Evolutionary conservation across 345 rosid species (phyloP).

Genomic region (Hibiscus syriacus): DNA sequence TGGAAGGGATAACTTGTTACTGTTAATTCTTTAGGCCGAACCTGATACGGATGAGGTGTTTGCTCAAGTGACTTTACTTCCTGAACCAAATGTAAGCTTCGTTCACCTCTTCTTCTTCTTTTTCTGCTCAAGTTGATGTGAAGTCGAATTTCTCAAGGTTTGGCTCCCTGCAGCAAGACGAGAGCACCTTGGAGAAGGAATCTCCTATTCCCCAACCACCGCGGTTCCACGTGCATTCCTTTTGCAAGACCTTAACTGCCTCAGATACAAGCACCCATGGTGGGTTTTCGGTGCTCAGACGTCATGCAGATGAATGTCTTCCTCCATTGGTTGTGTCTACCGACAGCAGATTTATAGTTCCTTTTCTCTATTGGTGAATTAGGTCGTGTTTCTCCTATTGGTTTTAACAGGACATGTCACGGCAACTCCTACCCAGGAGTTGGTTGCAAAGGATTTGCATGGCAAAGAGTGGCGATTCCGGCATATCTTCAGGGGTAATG

Average conservation of each 20-base stretch:
- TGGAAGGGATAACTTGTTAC: neutral
- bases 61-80: conserved; percentile 75
- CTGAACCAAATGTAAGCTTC: conserved; percentile 40
- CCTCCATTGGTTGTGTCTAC: conserved; percentile 60
- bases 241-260: conserved; percentile 81
- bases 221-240: conserved; percentile 62
- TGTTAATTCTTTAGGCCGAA: conserved; percentile 50
- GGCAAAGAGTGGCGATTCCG: conserved; percentile 75
- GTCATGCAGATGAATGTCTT: conserved; percentile 85
- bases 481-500: conserved; percentile 78
- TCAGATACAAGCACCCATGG: conserved; percentile 95
- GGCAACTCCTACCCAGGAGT: conserved; percentile 74
- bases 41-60: conserved; percentile 78
- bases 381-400: neutral
- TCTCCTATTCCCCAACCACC: conserved; percentile 46
- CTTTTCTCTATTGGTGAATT: neutral
- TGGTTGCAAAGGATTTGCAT: conserved; percentile 77
- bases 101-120: neutral
- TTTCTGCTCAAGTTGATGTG: neutral
- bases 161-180: conserved; percentile 39
- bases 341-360: neutral
- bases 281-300: conserved; percentile 73
- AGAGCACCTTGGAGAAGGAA: conserved; percentile 42
- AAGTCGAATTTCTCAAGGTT: neutral
- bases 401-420: conserved; percentile 63